Percentiles rank a stretch among this genome's conserved stretches.
Conservation (phyloP, 139 green algal species). For the Ostreobium quekettii region DNA sequence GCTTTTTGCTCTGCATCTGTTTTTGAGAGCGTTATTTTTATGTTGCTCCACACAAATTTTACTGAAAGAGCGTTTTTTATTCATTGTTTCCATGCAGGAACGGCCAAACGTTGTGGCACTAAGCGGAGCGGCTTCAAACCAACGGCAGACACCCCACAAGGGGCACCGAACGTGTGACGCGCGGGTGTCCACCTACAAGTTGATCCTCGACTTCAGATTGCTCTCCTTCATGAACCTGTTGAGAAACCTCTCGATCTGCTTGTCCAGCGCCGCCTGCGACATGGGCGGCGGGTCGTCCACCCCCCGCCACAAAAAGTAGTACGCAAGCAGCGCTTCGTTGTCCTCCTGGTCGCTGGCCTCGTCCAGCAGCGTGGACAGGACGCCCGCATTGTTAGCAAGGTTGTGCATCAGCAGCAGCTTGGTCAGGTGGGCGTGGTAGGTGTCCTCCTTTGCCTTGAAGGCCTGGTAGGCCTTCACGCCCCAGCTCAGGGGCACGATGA, state of each 20-base stretch:
- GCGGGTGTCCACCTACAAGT: too few relatives aligned
- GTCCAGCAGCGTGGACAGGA: slow-evolving; percentile 24
- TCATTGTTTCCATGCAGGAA: too few relatives aligned
- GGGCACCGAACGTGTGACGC: too few relatives aligned
- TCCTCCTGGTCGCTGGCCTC: slow-evolving; percentile 42
- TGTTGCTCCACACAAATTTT: too few relatives aligned
- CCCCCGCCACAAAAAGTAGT: slow-evolving; percentile 42
- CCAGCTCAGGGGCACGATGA: slow-evolving; percentile 33
- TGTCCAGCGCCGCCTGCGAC: slow-evolving; percentile 23
- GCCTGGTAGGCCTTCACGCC: slow-evolving; percentile 29
- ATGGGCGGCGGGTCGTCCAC: not conserved
- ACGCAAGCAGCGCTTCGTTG: slow-evolving; percentile 43
- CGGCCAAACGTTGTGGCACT: too few relatives aligned
- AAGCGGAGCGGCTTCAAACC: too few relatives aligned
- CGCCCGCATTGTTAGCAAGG: slow-evolving; percentile 34
- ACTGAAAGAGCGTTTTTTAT: too few relatives aligned
- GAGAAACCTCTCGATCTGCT: slow-evolving; percentile 28
- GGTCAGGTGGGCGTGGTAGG: slow-evolving; percentile 26
- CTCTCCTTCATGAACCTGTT: not conserved
- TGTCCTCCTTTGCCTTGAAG: slow-evolving; percentile 28
- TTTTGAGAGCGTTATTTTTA: too few relatives aligned
- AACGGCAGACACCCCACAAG: too few relatives aligned
- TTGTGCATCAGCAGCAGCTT: slow-evolving; percentile 28
- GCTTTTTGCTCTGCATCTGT: too few relatives aligned
- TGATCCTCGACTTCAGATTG: not conserved